phyloP scores from a whole-genome alignment of 2,329 filamentous ascomycete species.

The Mycogone perniciosa region DNA sequence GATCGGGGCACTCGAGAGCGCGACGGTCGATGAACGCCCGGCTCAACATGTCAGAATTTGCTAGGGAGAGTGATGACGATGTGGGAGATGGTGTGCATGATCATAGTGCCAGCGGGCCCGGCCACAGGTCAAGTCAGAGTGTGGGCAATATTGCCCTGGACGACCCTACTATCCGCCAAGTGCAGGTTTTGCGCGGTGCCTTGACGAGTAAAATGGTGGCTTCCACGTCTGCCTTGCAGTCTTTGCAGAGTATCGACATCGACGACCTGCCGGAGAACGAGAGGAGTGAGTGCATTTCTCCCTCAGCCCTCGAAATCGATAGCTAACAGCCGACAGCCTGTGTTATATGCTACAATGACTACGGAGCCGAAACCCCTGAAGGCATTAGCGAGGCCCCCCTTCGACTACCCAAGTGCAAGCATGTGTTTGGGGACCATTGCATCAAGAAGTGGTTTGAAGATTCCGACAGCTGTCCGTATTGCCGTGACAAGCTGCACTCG shows the following conservation, averaged over 20 bases:
- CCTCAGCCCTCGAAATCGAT: not conserved
- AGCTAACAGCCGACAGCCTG: conserved; percentile 39
- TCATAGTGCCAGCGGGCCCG: not conserved
- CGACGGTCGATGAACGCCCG: conserved; percentile 22
- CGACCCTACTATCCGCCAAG: conserved; percentile 32
- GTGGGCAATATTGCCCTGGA: conserved; percentile 12
- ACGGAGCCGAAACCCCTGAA: conserved; percentile 50
- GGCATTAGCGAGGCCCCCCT: conserved; percentile 51
- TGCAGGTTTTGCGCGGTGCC: conserved; percentile 42
- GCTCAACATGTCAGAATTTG: conserved; percentile 19
- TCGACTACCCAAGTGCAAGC: conserved; percentile 55
- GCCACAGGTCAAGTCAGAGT: conserved; percentile 3
- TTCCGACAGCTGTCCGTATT: conserved; percentile 58
- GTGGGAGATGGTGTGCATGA: not conserved
- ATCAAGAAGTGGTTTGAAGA: conserved; percentile 61
- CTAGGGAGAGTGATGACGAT: conserved; percentile 19
- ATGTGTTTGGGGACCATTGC: conserved; percentile 58
- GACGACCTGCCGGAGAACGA: conserved; percentile 40
- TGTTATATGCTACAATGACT: conserved; percentile 60
- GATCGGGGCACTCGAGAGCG: conserved; percentile 21
- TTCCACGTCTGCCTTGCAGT: conserved; percentile 39
- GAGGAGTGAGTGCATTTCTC: conserved; percentile 35
- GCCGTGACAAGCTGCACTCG: conserved; percentile 53
- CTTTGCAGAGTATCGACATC: conserved; percentile 41
- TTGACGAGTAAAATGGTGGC: conserved; percentile 40